Percentiles rank a stretch among this genome's conserved stretches.
phyloP scores from a whole-genome alignment of 2,329 filamentous ascomycete genomes.

The Pseudogymnoascus sp. region DNA sequence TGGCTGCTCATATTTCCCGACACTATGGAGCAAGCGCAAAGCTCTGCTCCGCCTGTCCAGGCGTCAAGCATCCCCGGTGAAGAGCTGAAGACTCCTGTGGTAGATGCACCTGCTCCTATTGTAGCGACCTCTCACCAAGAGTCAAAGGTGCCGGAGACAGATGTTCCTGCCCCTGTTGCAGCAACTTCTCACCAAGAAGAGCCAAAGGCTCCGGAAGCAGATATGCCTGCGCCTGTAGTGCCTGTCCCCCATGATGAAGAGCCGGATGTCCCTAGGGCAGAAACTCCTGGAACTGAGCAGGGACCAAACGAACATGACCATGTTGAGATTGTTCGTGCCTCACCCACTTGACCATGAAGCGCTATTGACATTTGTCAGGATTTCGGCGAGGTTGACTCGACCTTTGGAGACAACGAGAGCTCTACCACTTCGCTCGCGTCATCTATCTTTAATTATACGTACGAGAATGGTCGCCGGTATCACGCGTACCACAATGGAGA shows the following conservation, averaged over 20 bases:
- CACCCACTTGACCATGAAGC: background rate
- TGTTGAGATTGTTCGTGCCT: constrained; percentile 7
- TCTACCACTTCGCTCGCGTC: constrained; percentile 17
- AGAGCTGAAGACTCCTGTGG: background rate
- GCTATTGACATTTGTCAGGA: background rate
- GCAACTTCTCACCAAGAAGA: background rate
- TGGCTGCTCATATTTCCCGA: background rate
- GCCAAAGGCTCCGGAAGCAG: background rate
- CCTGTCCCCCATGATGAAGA: background rate
- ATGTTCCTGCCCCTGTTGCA: background rate
- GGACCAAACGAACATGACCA: constrained; percentile 2
- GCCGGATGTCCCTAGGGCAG: background rate
- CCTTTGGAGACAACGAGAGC: constrained; percentile 1
- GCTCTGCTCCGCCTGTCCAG: background rate
- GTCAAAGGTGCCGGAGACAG: background rate
- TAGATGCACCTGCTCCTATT: background rate
- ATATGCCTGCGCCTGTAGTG: background rate
- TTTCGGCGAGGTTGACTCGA: constrained; percentile 11
- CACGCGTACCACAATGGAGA: constrained; percentile 34
- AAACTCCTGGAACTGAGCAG: background rate
- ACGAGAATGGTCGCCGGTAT: constrained; percentile 23
- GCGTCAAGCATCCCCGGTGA: background rate
- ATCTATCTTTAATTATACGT: constrained; percentile 20
- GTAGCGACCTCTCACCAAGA: too few relatives aligned
- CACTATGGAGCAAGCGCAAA: background rate